Evolutionary conservation across 1,284 basidiomycete species (phyloP).

Genomic region (Exobasidium rhododendri): DNA sequence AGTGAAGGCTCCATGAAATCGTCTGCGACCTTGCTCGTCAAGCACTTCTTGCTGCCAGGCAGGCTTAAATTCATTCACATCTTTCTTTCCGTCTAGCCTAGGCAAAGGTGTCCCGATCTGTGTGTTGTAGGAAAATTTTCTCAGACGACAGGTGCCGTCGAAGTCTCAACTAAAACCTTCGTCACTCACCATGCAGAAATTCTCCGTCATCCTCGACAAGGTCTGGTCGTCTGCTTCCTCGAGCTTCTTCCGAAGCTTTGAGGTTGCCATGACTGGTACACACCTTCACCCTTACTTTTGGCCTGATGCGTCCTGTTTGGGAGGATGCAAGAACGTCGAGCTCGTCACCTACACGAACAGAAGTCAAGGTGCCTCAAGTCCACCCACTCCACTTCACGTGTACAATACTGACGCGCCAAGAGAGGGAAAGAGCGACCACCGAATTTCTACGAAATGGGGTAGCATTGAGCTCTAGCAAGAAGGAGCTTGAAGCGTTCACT

Average conservation of each 20-base stretch:
- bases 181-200: slow-evolving; percentile 73
- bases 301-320: too few relatives aligned
- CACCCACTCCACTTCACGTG: too few relatives aligned
- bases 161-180: too few relatives aligned
- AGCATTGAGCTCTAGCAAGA: too few relatives aligned
- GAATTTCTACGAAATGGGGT: too few relatives aligned
- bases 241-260: slow-evolving; percentile 64
- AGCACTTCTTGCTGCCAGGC: slow-evolving; percentile 95
- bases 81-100: slow-evolving; percentile 75
- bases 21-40: slow-evolving; percentile 86
- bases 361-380: too few relatives aligned
- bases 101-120: slow-evolving; percentile 86
- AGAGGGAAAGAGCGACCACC: too few relatives aligned
- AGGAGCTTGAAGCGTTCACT: too few relatives aligned
- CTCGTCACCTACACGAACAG: too few relatives aligned
- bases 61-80: slow-evolving; percentile 88
- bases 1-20: slow-evolving; percentile 95
- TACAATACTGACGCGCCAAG: too few relatives aligned
- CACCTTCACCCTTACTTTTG: neutral
- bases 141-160: too few relatives aligned
- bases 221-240: slow-evolving; percentile 73
- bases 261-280: slow-evolving; percentile 56
- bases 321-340: too few relatives aligned
- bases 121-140: slow-evolving; percentile 25
- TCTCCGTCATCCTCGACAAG: slow-evolving; percentile 73